Percentiles rank a stretch among this genome's conserved stretches.
These are phyloP conservation scores for Amaranthus palmeri DNA, from an alignment of 148 eudicot genomes.

Conservation along the genomic window DNA sequence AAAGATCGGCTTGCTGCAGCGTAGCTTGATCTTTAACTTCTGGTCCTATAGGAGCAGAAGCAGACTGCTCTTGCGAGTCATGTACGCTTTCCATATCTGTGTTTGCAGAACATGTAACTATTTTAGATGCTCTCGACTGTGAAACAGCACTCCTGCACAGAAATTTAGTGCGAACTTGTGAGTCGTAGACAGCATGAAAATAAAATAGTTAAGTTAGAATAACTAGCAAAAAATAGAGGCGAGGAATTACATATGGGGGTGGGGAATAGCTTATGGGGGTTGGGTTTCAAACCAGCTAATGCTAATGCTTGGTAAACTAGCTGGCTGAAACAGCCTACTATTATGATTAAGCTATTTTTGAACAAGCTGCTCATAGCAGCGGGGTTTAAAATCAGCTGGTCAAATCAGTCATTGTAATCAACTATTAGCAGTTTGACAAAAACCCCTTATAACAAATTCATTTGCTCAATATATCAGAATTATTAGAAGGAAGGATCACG, in stretches of 20 bases:
- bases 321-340: no score
- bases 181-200: no score
- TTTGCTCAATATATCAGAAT: neutral
- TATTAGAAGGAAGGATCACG: neutral
- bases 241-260: no score
- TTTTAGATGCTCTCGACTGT: constrained; percentile 49
- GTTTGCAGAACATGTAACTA: constrained; percentile 26
- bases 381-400: no score
- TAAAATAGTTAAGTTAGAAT: no score
- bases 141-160: constrained; percentile 81
- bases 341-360: no score
- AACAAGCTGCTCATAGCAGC: no score
- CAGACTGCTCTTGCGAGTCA: constrained; percentile 31
- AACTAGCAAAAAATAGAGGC: no score
- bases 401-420: no score
- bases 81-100: constrained; percentile 27
- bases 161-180: neutral
- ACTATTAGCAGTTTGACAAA: no score
- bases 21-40: constrained; percentile 28
- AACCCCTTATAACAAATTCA: neutral
- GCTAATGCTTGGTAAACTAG: no score
- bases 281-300: no score
- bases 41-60: constrained; percentile 33
- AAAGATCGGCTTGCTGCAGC: constrained; percentile 15
- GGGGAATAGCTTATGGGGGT: neutral